Evolutionary conservation across 108 stramenopile species (phyloP), one percentile per base, ranked within the genome.

Genomic region (Stephanodiscus triporus): DNA sequence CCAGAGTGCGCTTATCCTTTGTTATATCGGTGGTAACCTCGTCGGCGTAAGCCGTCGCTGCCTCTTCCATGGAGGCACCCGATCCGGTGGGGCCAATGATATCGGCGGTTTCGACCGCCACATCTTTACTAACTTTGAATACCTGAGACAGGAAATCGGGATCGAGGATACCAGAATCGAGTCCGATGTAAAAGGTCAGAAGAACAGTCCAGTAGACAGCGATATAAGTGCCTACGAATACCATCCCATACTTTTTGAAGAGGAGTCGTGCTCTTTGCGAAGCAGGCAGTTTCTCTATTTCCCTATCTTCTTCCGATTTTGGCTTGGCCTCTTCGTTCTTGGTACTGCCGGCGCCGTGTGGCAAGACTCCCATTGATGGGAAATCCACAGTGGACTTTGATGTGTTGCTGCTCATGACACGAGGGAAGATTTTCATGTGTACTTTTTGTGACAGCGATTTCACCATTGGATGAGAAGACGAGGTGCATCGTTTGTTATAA

Each of bases 81-180:
- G 64, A 63, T 54, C 83, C 83, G 6, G 63, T 62, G 6, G 78
- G 78, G 8, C 80, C 83, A 2, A 77, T 73, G 22, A 71, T 68
- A 55, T 74, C 79, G n/a, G 75, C 78, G 19, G 68, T 81, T 45
- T 79, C 77, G 48, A 58, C 63, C 14, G 61, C 77, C 83, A 86
- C 9, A 38, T 77, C 66, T 53, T 77, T 82, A 60, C 76, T 73
- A 4, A 61, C 72, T 74, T 75, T 68, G 73, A 83, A 83, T 37
- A 83, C 4, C 26, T 75, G 60, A n/a, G 75, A 37, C 27, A 92
- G 55, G 22, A 66, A 75, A 50, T 80, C 87, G 4, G 91, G 90
- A 80, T 95, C 91, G 20, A 95, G 70, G 2, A 89, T 42, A 20
- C 94, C 94, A 2, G 78, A 83, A 58, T 92, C 88, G 64, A 95